Evolutionary conservation across 306 rosid genomes (phyloP), one percentile per base, ranked within the genome.

Genomic region (Ceratonia siliqua): DNA sequence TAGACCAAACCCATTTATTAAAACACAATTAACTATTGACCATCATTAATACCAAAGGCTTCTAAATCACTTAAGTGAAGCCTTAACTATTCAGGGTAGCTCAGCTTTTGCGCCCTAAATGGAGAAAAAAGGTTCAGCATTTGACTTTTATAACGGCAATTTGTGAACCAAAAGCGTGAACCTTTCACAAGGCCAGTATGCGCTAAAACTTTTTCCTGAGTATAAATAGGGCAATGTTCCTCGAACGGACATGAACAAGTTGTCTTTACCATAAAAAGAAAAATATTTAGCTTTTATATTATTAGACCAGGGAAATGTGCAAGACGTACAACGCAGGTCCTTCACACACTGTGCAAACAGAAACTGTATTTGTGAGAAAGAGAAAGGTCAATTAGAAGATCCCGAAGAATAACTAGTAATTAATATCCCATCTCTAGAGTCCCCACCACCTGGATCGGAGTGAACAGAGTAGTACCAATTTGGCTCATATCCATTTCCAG

Each of bases 1-100:
- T 5, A 69, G 24, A 54, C 46, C 59, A 46, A 72, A 75, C 83
- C 74, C 78, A 78, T 69, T 25, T 54, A 68, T 15, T 25, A 66
- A 18, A 82, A 71, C 21, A 75, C 70, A 61, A 35, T 66, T 5
- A 25, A 73, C 15, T 22, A 76, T 27, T 41, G 64, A 30, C 28
- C 25, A 15, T 13, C 49, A 46, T 22, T 30, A 15, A 50, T 58
- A 50, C 46, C 45, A 52, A 70, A 49, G 33, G 57, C 48, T 48
- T 48, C 30, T 30, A 2, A 43, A 21, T 4, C 12, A 17, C 17
- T 2, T 4, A 28, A 67, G 57, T 52, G 28, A 46, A 48, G 73
- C 59, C 28, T 17, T 27, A 11, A 56, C 6, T 11, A 48, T 38
- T 24, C 32, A 20, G n/a, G 5, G 12, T 5, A 32, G 12, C 73